Percentiles rank a stretch among this genome's conserved stretches.
These are phyloP conservation scores for Picea sitchensis DNA, from an alignment of 75 land plant species.

Conservation along the genomic window DNA sequence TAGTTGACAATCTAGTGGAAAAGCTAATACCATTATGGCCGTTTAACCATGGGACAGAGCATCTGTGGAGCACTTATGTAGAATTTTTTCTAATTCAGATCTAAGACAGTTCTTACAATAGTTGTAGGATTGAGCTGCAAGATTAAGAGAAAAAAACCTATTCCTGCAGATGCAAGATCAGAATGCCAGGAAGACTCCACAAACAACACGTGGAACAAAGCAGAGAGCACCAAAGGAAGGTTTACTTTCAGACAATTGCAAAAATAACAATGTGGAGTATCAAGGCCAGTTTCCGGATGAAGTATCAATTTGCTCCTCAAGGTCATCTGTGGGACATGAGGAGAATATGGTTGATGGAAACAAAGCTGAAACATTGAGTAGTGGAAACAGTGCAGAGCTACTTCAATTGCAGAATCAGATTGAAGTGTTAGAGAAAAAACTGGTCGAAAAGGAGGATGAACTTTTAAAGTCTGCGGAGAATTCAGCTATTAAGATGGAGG, in stretches of 20 bases:
- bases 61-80: not conserved
- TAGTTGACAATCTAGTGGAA: not conserved
- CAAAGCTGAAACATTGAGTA: not conserved
- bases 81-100: not conserved
- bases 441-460: constrained; percentile 4
- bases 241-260: not conserved
- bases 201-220: not conserved
- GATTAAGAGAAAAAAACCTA: not conserved
- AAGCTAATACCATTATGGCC: not conserved
- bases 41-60: not conserved
- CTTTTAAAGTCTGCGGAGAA: not conserved
- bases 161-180: not conserved
- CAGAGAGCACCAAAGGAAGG: constrained; percentile 1
- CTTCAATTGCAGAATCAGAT: constrained; percentile 2
- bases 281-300: not conserved
- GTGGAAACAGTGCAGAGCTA: not conserved
- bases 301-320: not conserved
- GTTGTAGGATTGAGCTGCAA: not conserved
- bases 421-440: constrained; percentile 2
- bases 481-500: not conserved
- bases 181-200: not conserved
- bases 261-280: not conserved
- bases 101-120: not conserved
- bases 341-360: constrained; percentile 2
- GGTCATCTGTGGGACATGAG: not conserved